These are phyloP conservation scores for Talinum fruticosum DNA, from an alignment of 148 eudicot species.

Conservation along the genomic window DNA sequence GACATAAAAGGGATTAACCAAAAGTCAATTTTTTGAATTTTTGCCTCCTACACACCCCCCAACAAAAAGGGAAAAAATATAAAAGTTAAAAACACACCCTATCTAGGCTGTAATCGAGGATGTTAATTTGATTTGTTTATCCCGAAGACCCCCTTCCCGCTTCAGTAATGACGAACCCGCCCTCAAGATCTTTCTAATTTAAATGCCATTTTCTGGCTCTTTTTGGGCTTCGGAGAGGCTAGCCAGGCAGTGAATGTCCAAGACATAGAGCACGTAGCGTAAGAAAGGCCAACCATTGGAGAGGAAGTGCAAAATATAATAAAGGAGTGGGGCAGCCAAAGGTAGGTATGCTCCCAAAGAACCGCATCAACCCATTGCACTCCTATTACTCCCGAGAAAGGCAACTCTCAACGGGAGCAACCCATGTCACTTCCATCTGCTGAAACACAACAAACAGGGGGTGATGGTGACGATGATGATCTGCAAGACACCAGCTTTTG, in stretches of 20 bases:
- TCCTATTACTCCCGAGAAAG: conserved; percentile 6
- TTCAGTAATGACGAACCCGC: not conserved
- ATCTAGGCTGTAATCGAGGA: too few species aligned
- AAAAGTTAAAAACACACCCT: too few species aligned
- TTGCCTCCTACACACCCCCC: too few species aligned
- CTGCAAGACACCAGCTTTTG: conserved; percentile 11
- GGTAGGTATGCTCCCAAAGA: conserved; percentile 47
- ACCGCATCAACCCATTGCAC: conserved; percentile 29
- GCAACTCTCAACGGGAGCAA: conserved; percentile 5
- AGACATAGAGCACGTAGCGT: conserved; percentile 66
- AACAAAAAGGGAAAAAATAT: too few species aligned
- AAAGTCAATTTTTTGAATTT: too few species aligned
- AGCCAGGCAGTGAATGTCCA: conserved; percentile 46
- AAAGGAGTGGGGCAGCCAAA: conserved; percentile 56
- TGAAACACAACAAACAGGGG: conserved; percentile 5
- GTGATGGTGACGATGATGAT: conserved; percentile 10
- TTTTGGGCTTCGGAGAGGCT: conserved; percentile 45
- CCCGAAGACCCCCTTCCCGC: not conserved
- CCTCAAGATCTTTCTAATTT: not conserved
- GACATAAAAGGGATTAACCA: too few species aligned
- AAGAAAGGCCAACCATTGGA: conserved; percentile 41
- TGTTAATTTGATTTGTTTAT: too few species aligned
- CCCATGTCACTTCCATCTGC: conserved; percentile 4
- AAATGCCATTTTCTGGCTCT: not conserved
- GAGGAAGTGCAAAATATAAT: conserved; percentile 49